Evolutionary conservation across 164 flowering plant species (phyloP).

Genomic region (Vitis rotundifolia): DNA sequence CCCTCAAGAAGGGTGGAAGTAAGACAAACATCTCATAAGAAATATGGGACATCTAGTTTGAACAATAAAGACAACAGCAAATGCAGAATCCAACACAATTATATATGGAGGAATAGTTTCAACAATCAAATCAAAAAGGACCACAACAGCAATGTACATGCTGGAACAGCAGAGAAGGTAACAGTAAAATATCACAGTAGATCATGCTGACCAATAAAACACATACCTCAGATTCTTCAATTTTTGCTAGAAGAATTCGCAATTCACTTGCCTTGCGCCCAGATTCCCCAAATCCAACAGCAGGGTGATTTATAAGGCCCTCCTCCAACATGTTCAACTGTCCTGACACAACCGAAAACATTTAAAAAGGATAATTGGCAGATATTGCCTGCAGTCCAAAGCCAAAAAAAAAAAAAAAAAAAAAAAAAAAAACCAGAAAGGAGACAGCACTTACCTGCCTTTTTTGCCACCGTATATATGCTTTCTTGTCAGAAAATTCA

Average conservation of each 20-base stretch:
- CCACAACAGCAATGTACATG: too few relatives aligned
- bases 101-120: too few relatives aligned
- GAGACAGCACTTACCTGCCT: constrained; percentile 71
- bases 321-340: constrained; percentile 95
- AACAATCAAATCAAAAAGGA: too few relatives aligned
- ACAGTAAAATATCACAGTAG: too few relatives aligned
- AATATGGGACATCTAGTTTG: too few relatives aligned
- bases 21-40: too few relatives aligned
- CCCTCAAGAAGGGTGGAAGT: too few relatives aligned
- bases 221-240: constrained; percentile 96
- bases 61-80: too few relatives aligned
- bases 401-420: background rate
- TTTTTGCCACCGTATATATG: constrained; percentile 93
- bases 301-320: constrained; percentile 92
- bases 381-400: background rate
- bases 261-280: constrained; percentile 76
- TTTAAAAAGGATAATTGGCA: background rate
- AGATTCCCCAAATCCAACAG: constrained; percentile 87
- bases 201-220: background rate
- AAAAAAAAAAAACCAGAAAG: background rate
- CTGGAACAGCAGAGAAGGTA: too few relatives aligned
- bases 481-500: constrained; percentile 93
- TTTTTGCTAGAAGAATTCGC: constrained; percentile 71
- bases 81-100: too few relatives aligned
- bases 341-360: constrained; percentile 16